Conservation (phyloP, 2,329 filamentous ascomycete genomes). For the Trichoderma pleuroti region DNA sequence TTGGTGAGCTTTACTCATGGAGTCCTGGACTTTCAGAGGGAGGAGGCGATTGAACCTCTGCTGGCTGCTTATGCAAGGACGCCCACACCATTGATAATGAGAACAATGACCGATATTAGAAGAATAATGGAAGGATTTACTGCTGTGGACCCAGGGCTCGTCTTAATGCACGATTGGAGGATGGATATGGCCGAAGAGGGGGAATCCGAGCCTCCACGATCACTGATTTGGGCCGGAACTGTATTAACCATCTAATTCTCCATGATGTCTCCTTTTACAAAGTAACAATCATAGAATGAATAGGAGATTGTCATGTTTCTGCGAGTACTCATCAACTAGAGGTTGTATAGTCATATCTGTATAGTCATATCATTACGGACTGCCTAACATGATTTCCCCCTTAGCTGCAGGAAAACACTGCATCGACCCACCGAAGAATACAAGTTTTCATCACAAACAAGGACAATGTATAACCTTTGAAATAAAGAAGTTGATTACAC, state of each 20-base stretch:
- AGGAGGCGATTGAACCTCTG: neutral
- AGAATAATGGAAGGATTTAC: neutral
- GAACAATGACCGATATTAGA: neutral
- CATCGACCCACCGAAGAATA: neutral
- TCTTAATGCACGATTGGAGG: neutral
- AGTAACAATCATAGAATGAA: accelerated
- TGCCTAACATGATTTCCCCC: neutral
- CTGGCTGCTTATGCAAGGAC: neutral
- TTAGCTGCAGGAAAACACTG: neutral
- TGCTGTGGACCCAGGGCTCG: neutral
- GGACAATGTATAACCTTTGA: neutral
- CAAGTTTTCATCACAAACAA: neutral
- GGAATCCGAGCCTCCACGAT: neutral
- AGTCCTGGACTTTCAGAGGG: neutral
- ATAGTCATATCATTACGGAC: neutral
- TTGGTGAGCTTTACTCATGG: neutral
- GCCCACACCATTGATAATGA: neutral
- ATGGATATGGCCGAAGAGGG: conserved; percentile 13
- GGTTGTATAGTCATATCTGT: neutral
- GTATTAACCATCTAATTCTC: neutral
- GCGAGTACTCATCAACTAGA: neutral
- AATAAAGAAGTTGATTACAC: neutral
- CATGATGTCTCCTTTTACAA: neutral
- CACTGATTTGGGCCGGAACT: neutral
- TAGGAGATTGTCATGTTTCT: neutral